phyloP scores from a whole-genome alignment of 345 rosid species.

The Acer campestre region DNA sequence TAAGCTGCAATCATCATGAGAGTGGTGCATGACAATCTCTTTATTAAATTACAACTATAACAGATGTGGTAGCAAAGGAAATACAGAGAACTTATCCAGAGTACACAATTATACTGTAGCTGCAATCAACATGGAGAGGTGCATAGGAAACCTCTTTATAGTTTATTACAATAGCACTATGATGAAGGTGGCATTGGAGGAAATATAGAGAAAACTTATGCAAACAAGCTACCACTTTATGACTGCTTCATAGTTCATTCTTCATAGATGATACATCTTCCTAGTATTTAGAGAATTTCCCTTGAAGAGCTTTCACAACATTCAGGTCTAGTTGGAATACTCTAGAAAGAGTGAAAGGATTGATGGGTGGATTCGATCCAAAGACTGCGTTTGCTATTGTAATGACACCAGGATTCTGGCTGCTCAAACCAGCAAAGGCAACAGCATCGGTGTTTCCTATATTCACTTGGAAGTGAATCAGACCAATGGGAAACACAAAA shows the following conservation, averaged over 20 bases:
- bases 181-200: neutral
- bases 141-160: neutral
- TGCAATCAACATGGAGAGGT: neutral
- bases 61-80: neutral
- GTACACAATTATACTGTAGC: neutral
- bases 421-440: slow-evolving; percentile 24
- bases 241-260: neutral
- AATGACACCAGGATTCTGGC: slow-evolving; percentile 36
- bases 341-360: slow-evolving; percentile 21
- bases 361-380: slow-evolving; percentile 27
- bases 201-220: neutral
- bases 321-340: slow-evolving; percentile 26
- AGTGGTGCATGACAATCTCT: neutral
- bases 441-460: slow-evolving; percentile 27
- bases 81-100: neutral
- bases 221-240: neutral
- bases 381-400: slow-evolving; percentile 31
- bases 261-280: neutral
- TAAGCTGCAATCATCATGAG: neutral
- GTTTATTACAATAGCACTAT: neutral
- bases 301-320: slow-evolving; percentile 18
- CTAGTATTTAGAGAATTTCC: neutral
- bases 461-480: slow-evolving; percentile 37
- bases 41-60: neutral
- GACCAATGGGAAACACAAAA: slow-evolving; percentile 38